Evolutionary conservation across 164 flowering plant genomes (phyloP).

Genomic region (Magnolia sinica): DNA sequence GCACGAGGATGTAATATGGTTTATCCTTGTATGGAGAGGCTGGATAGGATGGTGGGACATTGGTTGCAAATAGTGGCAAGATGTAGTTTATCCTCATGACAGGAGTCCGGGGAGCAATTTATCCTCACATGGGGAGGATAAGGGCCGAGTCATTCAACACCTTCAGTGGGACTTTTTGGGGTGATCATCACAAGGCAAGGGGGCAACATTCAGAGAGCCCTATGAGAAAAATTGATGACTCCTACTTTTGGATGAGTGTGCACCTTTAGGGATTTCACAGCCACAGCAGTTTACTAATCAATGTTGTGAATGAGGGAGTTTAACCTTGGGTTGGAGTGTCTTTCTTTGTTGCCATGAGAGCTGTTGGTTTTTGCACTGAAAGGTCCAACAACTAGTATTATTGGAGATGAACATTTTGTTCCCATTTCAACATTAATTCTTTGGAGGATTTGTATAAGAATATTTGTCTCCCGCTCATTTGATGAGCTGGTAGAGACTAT

Average conservation of each 20-base stretch:
- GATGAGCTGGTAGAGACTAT: too few species aligned
- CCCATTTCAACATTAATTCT: too few species aligned
- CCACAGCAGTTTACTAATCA: not conserved
- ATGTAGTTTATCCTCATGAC: too few species aligned
- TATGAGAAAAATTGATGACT: not conserved
- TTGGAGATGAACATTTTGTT: not conserved
- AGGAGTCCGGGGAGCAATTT: too few species aligned
- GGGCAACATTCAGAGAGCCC: not conserved
- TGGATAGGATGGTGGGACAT: too few species aligned
- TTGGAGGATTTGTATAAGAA: too few species aligned
- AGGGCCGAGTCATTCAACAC: too few species aligned
- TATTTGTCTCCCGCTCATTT: too few species aligned
- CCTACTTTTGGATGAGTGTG: not conserved
- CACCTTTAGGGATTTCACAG: not conserved
- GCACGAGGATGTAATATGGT: too few species aligned
- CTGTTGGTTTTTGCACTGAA: not conserved
- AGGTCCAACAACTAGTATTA: not conserved
- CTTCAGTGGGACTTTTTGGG: not conserved
- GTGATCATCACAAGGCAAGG: not conserved
- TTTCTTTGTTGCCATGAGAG: not conserved
- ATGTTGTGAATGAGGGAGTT: not conserved
- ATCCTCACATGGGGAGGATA: too few species aligned
- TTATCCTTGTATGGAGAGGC: too few species aligned
- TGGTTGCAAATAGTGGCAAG: too few species aligned
- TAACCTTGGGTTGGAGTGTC: not conserved